These are phyloP conservation scores for Corchorus olitorius DNA, from an alignment of 345 rosid genomes.

Conservation along the genomic window DNA sequence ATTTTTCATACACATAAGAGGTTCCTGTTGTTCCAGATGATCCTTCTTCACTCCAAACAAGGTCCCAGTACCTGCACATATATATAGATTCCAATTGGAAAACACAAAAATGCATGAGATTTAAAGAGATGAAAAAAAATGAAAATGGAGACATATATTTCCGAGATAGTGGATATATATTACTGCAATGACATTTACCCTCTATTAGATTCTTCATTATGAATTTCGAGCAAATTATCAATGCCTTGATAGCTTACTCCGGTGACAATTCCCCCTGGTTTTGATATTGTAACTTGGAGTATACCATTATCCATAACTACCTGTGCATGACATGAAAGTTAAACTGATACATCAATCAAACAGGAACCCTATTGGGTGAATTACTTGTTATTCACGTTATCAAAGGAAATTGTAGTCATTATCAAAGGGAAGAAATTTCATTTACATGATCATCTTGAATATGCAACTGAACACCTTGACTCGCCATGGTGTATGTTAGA, in stretches of 20 bases:
- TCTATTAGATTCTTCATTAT: slow-evolving; percentile 42
- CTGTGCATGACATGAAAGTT: slow-evolving; percentile 22
- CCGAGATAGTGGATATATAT: neutral
- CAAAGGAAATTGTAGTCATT: neutral
- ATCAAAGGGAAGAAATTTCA: neutral
- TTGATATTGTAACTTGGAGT: slow-evolving; percentile 44
- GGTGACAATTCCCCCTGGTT: slow-evolving; percentile 48
- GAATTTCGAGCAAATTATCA: slow-evolving; percentile 56
- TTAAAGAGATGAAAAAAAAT: neutral
- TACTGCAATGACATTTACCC: slow-evolving; percentile 34
- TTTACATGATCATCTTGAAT: slow-evolving; percentile 39
- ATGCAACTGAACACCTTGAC: slow-evolving; percentile 29
- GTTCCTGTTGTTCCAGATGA: slow-evolving; percentile 50
- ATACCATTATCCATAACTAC: slow-evolving; percentile 52
- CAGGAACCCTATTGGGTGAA: neutral
- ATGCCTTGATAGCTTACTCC: slow-evolving; percentile 40
- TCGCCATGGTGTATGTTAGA: slow-evolving; percentile 24
- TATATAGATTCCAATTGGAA: neutral
- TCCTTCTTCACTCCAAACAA: slow-evolving; percentile 57
- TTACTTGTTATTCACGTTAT: neutral
- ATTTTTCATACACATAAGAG: slow-evolving; percentile 39
- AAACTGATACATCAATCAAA: neutral
- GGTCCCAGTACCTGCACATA: slow-evolving; percentile 56
- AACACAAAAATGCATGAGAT: neutral
- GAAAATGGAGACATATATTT: neutral